phyloP scores from a whole-genome alignment of 2,329 filamentous ascomycete species.

The Dactylellina drechsleri region DNA sequence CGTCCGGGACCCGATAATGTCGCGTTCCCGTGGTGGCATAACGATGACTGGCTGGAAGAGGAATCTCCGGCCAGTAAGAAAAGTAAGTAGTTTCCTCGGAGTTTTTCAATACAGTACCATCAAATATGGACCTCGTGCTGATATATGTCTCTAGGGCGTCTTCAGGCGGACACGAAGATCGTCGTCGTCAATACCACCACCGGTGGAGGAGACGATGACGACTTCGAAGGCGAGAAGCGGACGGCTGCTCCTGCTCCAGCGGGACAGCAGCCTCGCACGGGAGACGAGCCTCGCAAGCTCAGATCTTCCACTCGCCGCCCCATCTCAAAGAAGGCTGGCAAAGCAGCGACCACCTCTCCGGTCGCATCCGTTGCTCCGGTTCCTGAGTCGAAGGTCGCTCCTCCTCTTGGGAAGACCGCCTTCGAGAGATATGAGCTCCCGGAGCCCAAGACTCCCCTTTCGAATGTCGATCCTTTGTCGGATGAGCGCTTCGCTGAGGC shows the following conservation, averaged over 20 bases:
- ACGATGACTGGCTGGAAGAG: constrained; percentile 31
- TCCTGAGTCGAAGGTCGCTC: neutral
- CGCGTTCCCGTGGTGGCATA: constrained; percentile 51
- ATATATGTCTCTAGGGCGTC: constrained; percentile 7
- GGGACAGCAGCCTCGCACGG: no score
- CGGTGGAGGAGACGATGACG: constrained; percentile 30
- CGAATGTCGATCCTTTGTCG: constrained; percentile 30
- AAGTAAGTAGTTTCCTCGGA: constrained; percentile 14
- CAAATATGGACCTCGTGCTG: neutral
- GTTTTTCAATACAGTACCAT: neutral
- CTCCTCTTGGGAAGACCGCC: constrained; percentile 4
- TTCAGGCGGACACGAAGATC: constrained; percentile 13
- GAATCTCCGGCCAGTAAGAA: neutral
- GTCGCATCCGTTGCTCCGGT: constrained; percentile 1
- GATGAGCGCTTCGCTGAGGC: constrained; percentile 31
- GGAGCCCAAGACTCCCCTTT: constrained; percentile 13
- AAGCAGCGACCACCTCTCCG: no score
- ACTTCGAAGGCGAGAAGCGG: neutral
- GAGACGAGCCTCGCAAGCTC: constrained; percentile 15
- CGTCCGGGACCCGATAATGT: constrained; percentile 46
- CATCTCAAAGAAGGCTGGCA: neutral
- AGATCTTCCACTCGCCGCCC: constrained; percentile 21
- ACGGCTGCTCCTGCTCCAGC: no score
- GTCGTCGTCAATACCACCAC: constrained; percentile 16
- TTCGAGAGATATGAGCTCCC: constrained; percentile 37